Evolutionary conservation across 2,329 filamentous ascomycete species (phyloP).

Genomic region (Pseudogymnoascus sp.): DNA sequence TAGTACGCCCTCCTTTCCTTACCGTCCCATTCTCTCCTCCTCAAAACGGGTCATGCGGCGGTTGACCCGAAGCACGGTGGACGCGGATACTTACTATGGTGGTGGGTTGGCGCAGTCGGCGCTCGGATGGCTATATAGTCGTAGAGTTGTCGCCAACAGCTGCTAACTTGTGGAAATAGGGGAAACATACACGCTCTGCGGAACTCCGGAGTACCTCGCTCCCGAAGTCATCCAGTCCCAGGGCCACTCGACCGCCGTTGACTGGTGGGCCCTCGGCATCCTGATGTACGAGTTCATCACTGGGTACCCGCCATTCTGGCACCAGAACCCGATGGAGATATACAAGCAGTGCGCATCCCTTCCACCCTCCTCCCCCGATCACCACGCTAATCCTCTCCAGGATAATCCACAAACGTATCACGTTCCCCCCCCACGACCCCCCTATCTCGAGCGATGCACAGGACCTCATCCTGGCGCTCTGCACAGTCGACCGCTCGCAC

Average conservation of each 20-base stretch:
- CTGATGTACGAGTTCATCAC: conserved; percentile 79
- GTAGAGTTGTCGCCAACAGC: not conserved
- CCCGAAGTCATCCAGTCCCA: conserved; percentile 81
- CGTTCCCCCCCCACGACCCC: conserved; percentile 63
- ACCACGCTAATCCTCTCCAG: conserved; percentile 33
- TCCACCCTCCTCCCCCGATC: not conserved
- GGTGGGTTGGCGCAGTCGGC: conserved; percentile 5
- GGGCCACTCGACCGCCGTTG: conserved; percentile 67
- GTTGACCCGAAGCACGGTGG: conserved; percentile 5
- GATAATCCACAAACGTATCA: conserved; percentile 70
- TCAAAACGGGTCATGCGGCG: conserved; percentile 2
- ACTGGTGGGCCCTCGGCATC: conserved; percentile 84
- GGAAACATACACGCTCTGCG: conserved; percentile 78
- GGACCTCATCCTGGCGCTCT: conserved; percentile 68
- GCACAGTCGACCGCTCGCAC: conserved; percentile 70
- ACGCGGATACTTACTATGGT: conserved; percentile 3
- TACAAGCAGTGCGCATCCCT: conserved; percentile 59
- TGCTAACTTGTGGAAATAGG: conserved; percentile 28
- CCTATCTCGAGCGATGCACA: conserved; percentile 60
- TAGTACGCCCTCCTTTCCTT: conserved; percentile 30
- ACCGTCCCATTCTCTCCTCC: not conserved
- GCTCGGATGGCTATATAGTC: not conserved
- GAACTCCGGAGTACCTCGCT: conserved; percentile 76
- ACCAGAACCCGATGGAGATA: conserved; percentile 79
- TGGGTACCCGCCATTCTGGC: conserved; percentile 80